A percentile compares a stretch with the other conserved stretches of the same genome.
Conservation (phyloP, 1,284 basidiomycete species). For the Boletellus dicymbophilus region DNA sequence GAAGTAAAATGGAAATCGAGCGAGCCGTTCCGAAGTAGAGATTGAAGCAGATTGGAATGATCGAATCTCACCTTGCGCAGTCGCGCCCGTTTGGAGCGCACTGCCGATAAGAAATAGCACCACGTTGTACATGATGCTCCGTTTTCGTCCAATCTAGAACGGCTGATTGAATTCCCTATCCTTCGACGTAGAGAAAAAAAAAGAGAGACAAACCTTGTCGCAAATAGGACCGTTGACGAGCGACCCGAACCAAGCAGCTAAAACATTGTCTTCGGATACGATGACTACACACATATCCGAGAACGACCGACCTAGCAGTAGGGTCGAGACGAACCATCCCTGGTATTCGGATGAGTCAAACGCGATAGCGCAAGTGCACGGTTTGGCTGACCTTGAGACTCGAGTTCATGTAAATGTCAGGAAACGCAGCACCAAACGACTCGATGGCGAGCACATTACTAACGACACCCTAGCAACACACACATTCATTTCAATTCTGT, state of each 20-base stretch:
- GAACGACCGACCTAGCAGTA: conserved; percentile 29
- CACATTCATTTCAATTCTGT: conserved; percentile 4
- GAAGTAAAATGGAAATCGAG: too few species aligned
- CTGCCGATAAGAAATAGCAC: conserved; percentile 34
- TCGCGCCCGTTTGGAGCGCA: conserved; percentile 35
- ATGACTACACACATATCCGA: neutral
- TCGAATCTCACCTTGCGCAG: conserved; percentile 18
- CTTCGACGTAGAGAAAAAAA: neutral
- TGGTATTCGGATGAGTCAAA: conserved; percentile 12
- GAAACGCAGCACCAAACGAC: conserved; percentile 36
- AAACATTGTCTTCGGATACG: conserved; percentile 1
- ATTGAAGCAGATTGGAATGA: neutral
- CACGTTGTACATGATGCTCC: conserved; percentile 34
- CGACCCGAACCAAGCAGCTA: conserved; percentile 37
- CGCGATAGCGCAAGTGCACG: neutral
- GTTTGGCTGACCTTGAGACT: conserved; percentile 24
- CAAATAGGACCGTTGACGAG: conserved; percentile 33
- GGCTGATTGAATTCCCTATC: neutral
- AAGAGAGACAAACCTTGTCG: conserved; percentile 26
- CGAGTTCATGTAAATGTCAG: conserved; percentile 30
- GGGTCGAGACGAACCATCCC: conserved; percentile 36
- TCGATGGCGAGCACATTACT: conserved; percentile 37
- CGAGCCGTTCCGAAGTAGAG: neutral
- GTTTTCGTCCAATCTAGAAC: conserved; percentile 30
- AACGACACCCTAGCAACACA: conserved; percentile 28